Evolutionary conservation across 257 asterid genomes (phyloP).

Genomic region (Petrea volubilis): DNA sequence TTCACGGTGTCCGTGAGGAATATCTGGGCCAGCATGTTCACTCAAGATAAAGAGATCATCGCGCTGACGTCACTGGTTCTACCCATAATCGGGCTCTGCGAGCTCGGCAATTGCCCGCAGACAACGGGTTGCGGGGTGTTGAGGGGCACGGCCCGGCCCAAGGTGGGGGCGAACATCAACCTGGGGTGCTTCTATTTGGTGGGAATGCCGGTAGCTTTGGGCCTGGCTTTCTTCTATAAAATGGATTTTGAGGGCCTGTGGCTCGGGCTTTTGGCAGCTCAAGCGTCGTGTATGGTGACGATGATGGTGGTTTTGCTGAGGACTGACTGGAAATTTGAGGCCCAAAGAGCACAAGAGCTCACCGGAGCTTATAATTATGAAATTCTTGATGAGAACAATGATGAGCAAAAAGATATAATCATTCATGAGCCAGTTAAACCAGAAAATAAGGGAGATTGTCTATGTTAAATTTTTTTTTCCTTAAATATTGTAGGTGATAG

Average conservation of each 20-base stretch:
- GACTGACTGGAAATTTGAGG: constrained; percentile 79
- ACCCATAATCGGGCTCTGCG: constrained; percentile 83
- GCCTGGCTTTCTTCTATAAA: constrained; percentile 49
- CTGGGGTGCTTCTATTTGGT: constrained; percentile 73
- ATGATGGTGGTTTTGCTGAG: constrained; percentile 57
- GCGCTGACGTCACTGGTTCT: constrained; percentile 58
- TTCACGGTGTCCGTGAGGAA: constrained; percentile 47
- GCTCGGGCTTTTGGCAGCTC: constrained; percentile 84
- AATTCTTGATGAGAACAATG: constrained; percentile 18
- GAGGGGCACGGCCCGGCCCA: constrained; percentile 86
- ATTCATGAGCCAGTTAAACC: constrained; percentile 16
- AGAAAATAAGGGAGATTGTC: constrained; percentile 22
- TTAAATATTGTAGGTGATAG: background rate
- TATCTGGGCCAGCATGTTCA: constrained; percentile 55
- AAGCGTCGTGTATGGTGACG: constrained; percentile 65
- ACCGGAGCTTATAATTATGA: constrained; percentile 35
- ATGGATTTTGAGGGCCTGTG: constrained; percentile 78
- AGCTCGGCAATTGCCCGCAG: constrained; percentile 90
- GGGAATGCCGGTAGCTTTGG: constrained; percentile 82
- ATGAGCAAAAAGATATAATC: no score
- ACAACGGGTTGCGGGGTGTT: constrained; percentile 90
- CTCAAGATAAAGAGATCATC: constrained; percentile 51
- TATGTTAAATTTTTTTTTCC: constrained; percentile 35
- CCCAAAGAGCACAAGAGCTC: constrained; percentile 55
- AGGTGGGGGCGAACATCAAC: constrained; percentile 77